Percentiles rank a stretch among this genome's conserved stretches.
Conservation (phyloP, 805 yeast species). For the Teunomyces funiuensis region DNA sequence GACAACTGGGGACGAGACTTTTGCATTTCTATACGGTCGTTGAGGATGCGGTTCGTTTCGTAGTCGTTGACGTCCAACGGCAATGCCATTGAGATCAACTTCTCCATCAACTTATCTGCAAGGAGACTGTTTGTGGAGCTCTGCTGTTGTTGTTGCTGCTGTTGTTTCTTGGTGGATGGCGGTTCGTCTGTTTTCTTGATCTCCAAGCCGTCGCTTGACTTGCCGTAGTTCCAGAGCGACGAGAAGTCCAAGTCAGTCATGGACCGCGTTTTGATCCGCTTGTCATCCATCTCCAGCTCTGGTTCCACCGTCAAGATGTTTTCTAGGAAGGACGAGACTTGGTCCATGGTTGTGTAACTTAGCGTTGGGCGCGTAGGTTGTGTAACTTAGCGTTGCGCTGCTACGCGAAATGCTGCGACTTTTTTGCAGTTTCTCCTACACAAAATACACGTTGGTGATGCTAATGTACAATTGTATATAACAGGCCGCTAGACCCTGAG, state of each 20-base stretch:
- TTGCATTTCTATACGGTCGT: slow-evolving; percentile 59
- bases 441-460: background rate
- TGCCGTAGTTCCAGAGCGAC: slow-evolving; percentile 25
- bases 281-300: slow-evolving; percentile 1
- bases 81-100: slow-evolving; percentile 66
- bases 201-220: slow-evolving; percentile 16
- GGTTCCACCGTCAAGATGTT: slow-evolving; percentile 31
- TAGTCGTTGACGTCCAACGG: slow-evolving; percentile 53
- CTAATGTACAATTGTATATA: background rate
- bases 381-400: background rate
- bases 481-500: background rate
- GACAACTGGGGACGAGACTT: slow-evolving; percentile 67
- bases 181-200: background rate
- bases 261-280: slow-evolving; percentile 1
- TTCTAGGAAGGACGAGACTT: slow-evolving; percentile 37
- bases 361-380: background rate
- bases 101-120: slow-evolving; percentile 72
- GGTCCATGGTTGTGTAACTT: slow-evolving; percentile 27
- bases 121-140: slow-evolving; percentile 20
- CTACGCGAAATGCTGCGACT: background rate
- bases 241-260: slow-evolving; percentile 13
- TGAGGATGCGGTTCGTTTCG: slow-evolving; percentile 41
- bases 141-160: background rate
- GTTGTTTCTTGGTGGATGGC: slow-evolving; percentile 15
- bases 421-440: background rate